Evolutionary conservation across 2,329 filamentous ascomycete genomes (phyloP).

Genomic region (Monilinia aucupariae): DNA sequence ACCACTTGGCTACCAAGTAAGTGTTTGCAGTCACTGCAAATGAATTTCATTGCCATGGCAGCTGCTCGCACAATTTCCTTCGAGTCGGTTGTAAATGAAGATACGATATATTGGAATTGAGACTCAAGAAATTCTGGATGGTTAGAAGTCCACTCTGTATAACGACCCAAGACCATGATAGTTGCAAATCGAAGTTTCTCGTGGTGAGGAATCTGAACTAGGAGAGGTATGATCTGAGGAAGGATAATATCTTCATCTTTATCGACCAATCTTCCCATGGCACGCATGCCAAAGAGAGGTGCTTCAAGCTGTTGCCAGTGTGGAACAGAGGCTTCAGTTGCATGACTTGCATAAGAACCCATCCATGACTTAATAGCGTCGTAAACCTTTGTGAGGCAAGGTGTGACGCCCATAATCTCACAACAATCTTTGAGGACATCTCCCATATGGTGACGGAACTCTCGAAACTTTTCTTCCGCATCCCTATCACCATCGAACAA

Average conservation of each 20-base stretch:
- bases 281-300: conserved; percentile 88
- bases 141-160: conserved; percentile 95
- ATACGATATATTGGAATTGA: conserved; percentile 93
- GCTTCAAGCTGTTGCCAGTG: conserved; percentile 97
- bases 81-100: conserved; percentile 81
- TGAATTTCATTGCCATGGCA: conserved; percentile 91
- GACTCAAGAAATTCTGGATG: conserved; percentile 88
- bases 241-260: conserved; percentile 81
- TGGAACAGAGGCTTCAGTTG: conserved; percentile 68
- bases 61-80: conserved; percentile 88
- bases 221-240: conserved; percentile 83
- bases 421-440: conserved; percentile 97
- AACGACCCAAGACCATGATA: conserved; percentile 93
- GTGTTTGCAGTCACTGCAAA: conserved; percentile 90
- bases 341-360: conserved; percentile 70
- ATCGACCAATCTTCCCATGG: conserved; percentile 94
- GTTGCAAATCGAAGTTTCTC: conserved; percentile 98
- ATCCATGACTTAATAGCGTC: conserved; percentile 85
- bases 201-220: conserved; percentile 90
- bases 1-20: conserved; percentile 76
- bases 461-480: conserved; percentile 92
- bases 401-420: conserved; percentile 88
- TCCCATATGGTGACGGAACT: conserved; percentile 95
- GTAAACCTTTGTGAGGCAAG: conserved; percentile 86
- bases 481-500: conserved; percentile 94